Evolutionary conservation across 768 basidiomycete species (phyloP).

Genomic region (button mushroom (Agaricus bisporus)): DNA sequence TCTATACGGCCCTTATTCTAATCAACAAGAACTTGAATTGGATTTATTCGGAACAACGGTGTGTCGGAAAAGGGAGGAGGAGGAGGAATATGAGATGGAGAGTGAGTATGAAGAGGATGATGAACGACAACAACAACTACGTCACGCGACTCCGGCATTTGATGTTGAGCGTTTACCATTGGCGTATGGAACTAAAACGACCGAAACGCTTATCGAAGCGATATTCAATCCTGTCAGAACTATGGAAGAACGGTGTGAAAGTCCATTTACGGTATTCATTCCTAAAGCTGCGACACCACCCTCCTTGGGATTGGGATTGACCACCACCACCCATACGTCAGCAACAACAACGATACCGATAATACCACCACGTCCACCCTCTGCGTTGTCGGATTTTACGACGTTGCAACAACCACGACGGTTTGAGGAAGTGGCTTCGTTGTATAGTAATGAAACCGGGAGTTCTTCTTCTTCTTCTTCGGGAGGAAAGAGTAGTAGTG

Average conservation of each 20-base stretch:
- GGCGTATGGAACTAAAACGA: conserved; percentile 55
- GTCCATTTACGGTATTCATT: conserved; percentile 37
- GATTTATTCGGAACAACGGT: conserved; percentile 24
- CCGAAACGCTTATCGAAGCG: conserved; percentile 71
- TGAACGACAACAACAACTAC: not conserved
- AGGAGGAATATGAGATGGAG: not conserved
- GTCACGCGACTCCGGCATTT: conserved; percentile 19
- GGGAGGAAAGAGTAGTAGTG: no score
- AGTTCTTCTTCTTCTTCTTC: conserved; percentile 12
- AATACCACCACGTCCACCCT: no score
- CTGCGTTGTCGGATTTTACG: no score
- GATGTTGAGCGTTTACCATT: conserved; percentile 40
- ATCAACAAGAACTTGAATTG: conserved; percentile 30
- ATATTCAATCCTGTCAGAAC: conserved; percentile 69
- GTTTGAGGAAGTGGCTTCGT: not conserved
- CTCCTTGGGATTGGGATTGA: not conserved
- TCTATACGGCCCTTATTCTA: conserved; percentile 28
- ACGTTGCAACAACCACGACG: no score
- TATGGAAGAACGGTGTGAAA: conserved; percentile 28
- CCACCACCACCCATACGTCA: not conserved
- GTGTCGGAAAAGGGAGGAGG: not conserved
- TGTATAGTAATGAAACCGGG: conserved; percentile 15
- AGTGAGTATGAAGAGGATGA: no score
- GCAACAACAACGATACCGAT: conserved; percentile 7
- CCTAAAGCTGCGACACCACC: conserved; percentile 13